Percentiles rank a stretch among this genome's conserved stretches.
Conservation (phyloP, 116 monocot genomes). For the Posidonia oceanica region DNA sequence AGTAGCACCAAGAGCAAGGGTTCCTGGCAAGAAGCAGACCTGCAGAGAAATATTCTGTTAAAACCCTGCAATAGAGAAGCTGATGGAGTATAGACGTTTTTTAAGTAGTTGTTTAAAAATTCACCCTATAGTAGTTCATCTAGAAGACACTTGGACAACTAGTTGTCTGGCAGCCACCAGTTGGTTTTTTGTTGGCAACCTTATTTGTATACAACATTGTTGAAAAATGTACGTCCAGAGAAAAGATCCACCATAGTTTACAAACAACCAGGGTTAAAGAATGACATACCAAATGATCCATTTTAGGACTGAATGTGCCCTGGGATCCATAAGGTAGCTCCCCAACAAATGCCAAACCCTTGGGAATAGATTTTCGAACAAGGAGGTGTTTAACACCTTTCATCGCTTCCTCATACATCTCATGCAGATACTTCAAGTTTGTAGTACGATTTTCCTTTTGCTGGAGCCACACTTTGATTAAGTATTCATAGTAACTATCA, state of each 20-base stretch:
- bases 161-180: no score
- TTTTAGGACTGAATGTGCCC: conserved; percentile 78
- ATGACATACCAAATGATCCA: conserved; percentile 91
- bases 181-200: no score
- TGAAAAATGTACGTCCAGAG: neutral
- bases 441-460: conserved; percentile 31
- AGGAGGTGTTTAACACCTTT: conserved; percentile 83
- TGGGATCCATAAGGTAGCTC: conserved; percentile 80
- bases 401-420: conserved; percentile 95
- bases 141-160: no score
- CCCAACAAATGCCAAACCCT: conserved; percentile 91
- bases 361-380: conserved; percentile 83
- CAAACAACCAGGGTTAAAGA: neutral
- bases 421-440: conserved; percentile 64
- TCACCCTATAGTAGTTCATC: no score
- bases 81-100: neutral
- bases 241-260: neutral
- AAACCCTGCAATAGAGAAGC: neutral
- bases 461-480: conserved; percentile 96
- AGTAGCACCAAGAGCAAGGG: conserved; percentile 91
- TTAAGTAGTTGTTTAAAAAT: neutral
- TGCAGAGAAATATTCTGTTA: conserved; percentile 23
- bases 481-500: conserved; percentile 98
- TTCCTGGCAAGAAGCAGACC: conserved; percentile 94
- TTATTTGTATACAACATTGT: neutral